phyloP scores from a whole-genome alignment of 2,329 filamentous ascomycete species.

The Monosporascus sp. region DNA sequence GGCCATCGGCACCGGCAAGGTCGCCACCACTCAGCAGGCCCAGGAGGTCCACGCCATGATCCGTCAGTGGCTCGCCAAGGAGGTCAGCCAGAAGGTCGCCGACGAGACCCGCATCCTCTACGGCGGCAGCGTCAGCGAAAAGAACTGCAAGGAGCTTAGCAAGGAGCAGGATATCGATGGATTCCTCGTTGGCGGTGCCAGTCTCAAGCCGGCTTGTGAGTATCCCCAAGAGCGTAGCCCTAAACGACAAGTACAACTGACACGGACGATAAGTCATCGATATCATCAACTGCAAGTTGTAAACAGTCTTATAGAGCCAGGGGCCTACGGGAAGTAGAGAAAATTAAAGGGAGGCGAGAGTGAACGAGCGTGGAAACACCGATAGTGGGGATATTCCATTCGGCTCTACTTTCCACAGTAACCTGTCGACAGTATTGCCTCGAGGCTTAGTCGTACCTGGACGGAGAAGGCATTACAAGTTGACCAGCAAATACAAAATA shows the following conservation, averaged over 20 bases:
- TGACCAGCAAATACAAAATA: not conserved
- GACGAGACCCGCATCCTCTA: conserved; percentile 93
- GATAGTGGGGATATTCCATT: not conserved
- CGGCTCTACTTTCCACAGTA: too few relatives aligned
- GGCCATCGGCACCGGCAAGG: conserved; percentile 91
- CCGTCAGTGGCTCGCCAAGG: conserved; percentile 77
- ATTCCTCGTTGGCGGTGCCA: conserved; percentile 94
- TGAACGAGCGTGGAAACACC: conserved; percentile 1
- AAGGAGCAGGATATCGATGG: conserved; percentile 95
- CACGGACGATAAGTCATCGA: conserved; percentile 44
- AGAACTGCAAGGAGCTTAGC: conserved; percentile 92
- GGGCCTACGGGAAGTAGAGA: conserved; percentile 2
- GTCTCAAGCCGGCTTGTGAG: conserved; percentile 92
- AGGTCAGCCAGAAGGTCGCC: conserved; percentile 68
- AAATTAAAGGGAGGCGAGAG: not conserved
- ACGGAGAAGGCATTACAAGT: not conserved
- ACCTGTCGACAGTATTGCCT: not conserved
- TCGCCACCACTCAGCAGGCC: conserved; percentile 81
- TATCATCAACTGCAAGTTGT: conserved; percentile 54
- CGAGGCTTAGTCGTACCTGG: not conserved
- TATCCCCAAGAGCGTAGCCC: conserved; percentile 13
- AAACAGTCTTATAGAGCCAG: conserved; percentile 17
- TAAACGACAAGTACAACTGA: conserved; percentile 1
- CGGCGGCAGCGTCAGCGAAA: conserved; percentile 93
- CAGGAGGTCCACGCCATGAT: conserved; percentile 93